Evolutionary conservation across 2,329 filamentous ascomycete species (phyloP).

Genomic region (Penicillium sclerotiorum): DNA sequence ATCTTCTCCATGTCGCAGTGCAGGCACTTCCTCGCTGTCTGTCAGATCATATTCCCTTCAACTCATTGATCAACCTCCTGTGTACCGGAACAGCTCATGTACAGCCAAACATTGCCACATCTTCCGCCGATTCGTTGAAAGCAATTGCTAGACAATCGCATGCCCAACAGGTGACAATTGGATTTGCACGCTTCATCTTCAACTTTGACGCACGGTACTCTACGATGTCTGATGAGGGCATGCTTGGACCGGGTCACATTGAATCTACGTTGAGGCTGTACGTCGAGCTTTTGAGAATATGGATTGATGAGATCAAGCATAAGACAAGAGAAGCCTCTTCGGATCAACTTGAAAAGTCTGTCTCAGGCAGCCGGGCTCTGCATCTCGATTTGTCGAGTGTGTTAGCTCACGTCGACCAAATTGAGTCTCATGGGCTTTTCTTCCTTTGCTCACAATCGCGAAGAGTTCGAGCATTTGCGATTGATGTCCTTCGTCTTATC

Average conservation of each 20-base stretch:
- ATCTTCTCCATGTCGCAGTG: constrained; percentile 90
- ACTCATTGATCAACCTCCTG: constrained; percentile 87
- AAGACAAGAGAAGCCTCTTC: constrained; percentile 74
- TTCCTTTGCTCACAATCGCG: constrained; percentile 96
- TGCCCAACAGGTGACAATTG: constrained; percentile 93
- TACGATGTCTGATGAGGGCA: constrained; percentile 96
- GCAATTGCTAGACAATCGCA: constrained; percentile 92
- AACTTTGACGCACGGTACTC: constrained; percentile 97
- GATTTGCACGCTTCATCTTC: constrained; percentile 96
- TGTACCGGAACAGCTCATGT: constrained; percentile 97
- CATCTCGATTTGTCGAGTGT: constrained; percentile 85
- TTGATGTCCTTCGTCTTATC: constrained; percentile 88
- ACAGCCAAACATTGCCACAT: constrained; percentile 85
- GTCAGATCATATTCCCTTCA: constrained; percentile 87
- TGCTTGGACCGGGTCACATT: constrained; percentile 91
- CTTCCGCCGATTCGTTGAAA: constrained; percentile 89
- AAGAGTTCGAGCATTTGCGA: constrained; percentile 83
- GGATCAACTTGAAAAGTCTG: constrained; percentile 64
- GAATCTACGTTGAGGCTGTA: constrained; percentile 92
- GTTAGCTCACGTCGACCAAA: constrained; percentile 92
- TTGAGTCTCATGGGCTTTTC: constrained; percentile 94
- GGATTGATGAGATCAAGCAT: constrained; percentile 94
- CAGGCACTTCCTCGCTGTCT: constrained; percentile 94
- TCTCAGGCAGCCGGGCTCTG: constrained; percentile 69
- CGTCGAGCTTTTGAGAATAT: constrained; percentile 90